Base-by-base conservation (phyloP, 140 eudicot genomes). In the Anethum foeniculum region DNA sequence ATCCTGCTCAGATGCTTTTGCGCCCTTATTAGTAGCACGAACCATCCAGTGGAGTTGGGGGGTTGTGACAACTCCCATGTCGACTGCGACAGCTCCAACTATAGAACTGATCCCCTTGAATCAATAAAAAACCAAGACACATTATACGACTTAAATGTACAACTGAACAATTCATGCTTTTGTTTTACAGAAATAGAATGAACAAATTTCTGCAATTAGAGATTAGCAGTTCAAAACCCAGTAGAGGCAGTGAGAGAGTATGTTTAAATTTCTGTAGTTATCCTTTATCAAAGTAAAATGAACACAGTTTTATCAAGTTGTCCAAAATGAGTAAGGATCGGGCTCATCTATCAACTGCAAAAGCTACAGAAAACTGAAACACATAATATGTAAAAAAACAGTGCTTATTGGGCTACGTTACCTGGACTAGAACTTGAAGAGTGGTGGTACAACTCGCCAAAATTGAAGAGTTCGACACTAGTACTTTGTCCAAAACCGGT, bases 1-100 rank as follows among this genome's bases (percentile, higher is more conserved):
- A 81, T 86, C 86, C 72, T n/a, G 48, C 81, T 94, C 97, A 47
- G 94, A 87, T 71, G 97, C 87, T 76, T 86, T 88, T 8, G 69
- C 6, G 69, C 91, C 90, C 77, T 85, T 92, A 67, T 94, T 94
- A 81, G 81, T 90, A 15, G 86, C 90, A 75, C 93, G 96, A 48
- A 94, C 99, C 92, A 94, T 92, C 99, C 99, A 94, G 82, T 94
- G 99, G 82, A 94, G 89, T 79, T 92, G 97, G 76, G 99, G 99
- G 76, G 99, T 94, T 67, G 99, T 94, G 68, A 60, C 68, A n/a
- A 60, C 32, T 9, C 68, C 68, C 68, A 60, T 60, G 84, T 90
- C 93, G 71, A 71, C 81, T 60, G 84, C 86, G 87, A 78, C 83
- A 38, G 91, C 96, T 80, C 95, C 88, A 47, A 88, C 81, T 79